Conservation (phyloP, 2,329 filamentous ascomycete genomes). For the Alternaria ethzedia region DNA sequence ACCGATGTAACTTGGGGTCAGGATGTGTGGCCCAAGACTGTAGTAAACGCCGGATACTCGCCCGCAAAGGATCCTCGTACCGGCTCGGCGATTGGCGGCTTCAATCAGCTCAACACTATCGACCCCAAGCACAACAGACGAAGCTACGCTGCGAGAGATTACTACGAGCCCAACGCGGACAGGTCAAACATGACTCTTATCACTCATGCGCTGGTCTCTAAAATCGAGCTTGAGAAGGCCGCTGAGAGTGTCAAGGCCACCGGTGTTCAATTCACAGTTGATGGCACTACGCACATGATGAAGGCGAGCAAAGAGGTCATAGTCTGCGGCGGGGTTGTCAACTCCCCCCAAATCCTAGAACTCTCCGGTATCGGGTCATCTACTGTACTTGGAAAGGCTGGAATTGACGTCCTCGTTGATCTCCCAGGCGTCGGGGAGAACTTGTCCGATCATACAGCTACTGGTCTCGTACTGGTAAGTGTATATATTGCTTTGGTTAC, state of each 20-base stretch:
- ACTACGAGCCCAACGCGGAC: conserved; percentile 43
- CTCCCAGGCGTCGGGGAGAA: conserved; percentile 44
- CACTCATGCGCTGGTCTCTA: conserved; percentile 54
- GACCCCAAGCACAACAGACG: conserved; percentile 31
- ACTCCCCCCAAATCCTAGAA: conserved; percentile 42
- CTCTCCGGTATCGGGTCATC: conserved; percentile 40
- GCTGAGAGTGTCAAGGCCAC: conserved; percentile 50
- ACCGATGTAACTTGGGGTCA: conserved; percentile 29
- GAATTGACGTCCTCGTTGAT: conserved; percentile 37
- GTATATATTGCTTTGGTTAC: neutral
- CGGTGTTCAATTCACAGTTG: conserved; percentile 46
- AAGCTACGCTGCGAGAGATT: conserved; percentile 48
- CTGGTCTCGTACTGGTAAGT: conserved; percentile 24
- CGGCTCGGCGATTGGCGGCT: conserved; percentile 38
- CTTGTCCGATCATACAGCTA: conserved; percentile 44
- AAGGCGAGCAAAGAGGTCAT: conserved; percentile 42
- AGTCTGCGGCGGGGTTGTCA: conserved; percentile 33
- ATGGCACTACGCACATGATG: conserved; percentile 39
- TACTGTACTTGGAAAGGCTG: conserved; percentile 33
- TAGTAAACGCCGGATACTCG: conserved; percentile 32
- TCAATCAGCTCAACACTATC: conserved; percentile 39
- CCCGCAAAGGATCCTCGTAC: conserved; percentile 32
- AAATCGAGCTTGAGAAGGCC: conserved; percentile 55
- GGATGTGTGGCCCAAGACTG: conserved; percentile 37
- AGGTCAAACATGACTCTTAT: conserved; percentile 57